A percentile compares a stretch with the other conserved stretches of the same genome.
Conservation (phyloP, 768 basidiomycete genomes). For the Hydnomerulius pinastri region DNA sequence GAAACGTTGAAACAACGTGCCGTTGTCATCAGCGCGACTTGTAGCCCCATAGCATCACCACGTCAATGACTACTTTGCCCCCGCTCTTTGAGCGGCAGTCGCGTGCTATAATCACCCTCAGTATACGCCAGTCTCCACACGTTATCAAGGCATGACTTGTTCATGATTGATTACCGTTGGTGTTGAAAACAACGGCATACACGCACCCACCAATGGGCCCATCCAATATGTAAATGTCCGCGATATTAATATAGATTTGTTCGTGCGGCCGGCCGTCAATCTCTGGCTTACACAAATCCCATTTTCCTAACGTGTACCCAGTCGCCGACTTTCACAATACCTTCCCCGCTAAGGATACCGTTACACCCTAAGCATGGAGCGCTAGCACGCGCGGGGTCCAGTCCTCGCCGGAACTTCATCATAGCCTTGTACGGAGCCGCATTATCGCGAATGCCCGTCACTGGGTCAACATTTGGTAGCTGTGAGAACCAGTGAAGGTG, state of each 20-base stretch:
- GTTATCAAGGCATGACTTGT: neutral
- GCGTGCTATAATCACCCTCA: too few species aligned
- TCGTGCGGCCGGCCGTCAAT: neutral
- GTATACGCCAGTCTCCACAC: neutral
- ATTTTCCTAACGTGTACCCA: conserved; percentile 50
- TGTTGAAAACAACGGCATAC: neutral
- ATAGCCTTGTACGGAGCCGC: conserved; percentile 77
- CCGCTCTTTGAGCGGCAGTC: neutral
- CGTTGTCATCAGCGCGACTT: neutral
- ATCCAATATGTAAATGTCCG: too few species aligned
- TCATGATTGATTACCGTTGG: neutral
- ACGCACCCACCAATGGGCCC: neutral
- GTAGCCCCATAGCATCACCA: neutral
- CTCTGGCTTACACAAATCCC: conserved; percentile 25
- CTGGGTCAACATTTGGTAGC: conserved; percentile 73
- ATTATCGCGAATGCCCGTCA: conserved; percentile 63
- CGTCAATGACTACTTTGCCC: too few species aligned
- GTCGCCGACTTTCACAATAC: conserved; percentile 65
- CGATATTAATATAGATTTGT: neutral
- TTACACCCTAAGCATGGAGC: conserved; percentile 72
- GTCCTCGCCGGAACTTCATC: conserved; percentile 68
- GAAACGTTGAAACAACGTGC: neutral
- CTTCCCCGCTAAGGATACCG: conserved; percentile 50
- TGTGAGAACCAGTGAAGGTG: conserved; percentile 29
- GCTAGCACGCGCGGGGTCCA: conserved; percentile 49